Conservation (phyloP, 2,329 filamentous ascomycete genomes). For the Cephalotrichum gorgonifer region DNA sequence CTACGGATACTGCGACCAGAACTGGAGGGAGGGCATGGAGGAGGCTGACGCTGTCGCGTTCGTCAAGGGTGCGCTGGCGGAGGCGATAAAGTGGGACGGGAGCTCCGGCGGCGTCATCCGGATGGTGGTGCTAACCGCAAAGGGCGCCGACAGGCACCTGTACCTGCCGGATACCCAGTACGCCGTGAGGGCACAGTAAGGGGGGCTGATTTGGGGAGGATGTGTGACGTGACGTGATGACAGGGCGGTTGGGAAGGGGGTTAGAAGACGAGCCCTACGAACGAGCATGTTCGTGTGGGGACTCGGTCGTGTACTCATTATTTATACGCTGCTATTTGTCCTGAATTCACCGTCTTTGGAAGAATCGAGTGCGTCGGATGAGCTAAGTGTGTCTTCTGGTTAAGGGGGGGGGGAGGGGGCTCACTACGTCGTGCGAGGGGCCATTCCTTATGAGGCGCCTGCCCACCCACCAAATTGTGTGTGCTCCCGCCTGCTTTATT, state of each 20-base stretch:
- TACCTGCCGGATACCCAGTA: conserved; percentile 93
- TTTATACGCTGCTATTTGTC: neutral
- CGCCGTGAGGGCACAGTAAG: conserved; percentile 55
- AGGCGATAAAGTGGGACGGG: conserved; percentile 99
- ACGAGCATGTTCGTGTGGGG: neutral
- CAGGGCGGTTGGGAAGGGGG: neutral
- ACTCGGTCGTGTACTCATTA: neutral
- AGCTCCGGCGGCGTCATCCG: conserved; percentile 97
- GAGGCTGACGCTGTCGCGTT: conserved; percentile 85
- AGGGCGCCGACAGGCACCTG: conserved; percentile 84
- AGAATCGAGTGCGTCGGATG: neutral
- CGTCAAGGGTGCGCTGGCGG: conserved; percentile 79
- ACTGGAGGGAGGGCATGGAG: conserved; percentile 94
- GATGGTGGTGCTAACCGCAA: conserved; percentile 88
- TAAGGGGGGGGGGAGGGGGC: too few species aligned
- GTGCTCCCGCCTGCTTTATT: too few species aligned
- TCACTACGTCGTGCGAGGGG: too few species aligned
- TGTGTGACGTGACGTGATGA: neutral
- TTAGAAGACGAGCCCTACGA: neutral
- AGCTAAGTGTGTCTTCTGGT: too few species aligned
- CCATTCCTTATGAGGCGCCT: too few species aligned
- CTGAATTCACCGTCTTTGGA: neutral
- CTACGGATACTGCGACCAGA: conserved; percentile 94
- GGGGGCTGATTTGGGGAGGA: neutral
- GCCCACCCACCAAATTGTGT: too few species aligned